Evolutionary conservation across 1,139 yeast genomes (phyloP).

Genomic region (Zygosaccharomyces sapae): DNA sequence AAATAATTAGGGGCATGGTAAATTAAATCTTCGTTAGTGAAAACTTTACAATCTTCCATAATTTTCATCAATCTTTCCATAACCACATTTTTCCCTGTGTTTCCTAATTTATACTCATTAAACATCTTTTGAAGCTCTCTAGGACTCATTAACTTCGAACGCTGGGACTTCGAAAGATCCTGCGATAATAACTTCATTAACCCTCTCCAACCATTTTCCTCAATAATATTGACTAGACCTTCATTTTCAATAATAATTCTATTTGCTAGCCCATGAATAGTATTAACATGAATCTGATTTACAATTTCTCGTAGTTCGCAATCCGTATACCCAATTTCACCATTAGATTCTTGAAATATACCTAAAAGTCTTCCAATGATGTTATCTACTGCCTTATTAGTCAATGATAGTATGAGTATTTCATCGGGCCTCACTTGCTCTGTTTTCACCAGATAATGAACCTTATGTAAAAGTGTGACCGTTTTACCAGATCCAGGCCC

Average conservation of each 20-base stretch:
- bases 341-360: constrained; percentile 36
- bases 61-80: constrained; percentile 31
- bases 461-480: constrained; percentile 51
- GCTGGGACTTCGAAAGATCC: constrained; percentile 20
- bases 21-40: constrained; percentile 44
- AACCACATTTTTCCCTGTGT: constrained; percentile 8
- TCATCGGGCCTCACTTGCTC: constrained; percentile 47
- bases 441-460: constrained; percentile 45
- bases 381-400: constrained; percentile 63
- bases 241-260: constrained; percentile 45
- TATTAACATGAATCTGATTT: constrained; percentile 43
- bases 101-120: constrained; percentile 32
- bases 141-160: constrained; percentile 29
- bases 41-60: constrained; percentile 37
- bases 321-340: constrained; percentile 13
- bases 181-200: constrained; percentile 34
- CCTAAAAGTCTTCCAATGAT: constrained; percentile 41
- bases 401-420: constrained; percentile 62
- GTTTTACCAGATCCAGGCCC: constrained; percentile 84
- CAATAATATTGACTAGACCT: constrained; percentile 41
- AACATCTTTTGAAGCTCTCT: constrained; percentile 39
- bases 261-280: constrained; percentile 64
- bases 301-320: constrained; percentile 29
- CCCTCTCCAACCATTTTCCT: constrained; percentile 50
- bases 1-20: constrained; percentile 33